phyloP scores from a whole-genome alignment of 306 rosid species.

The Vicia villosa region DNA sequence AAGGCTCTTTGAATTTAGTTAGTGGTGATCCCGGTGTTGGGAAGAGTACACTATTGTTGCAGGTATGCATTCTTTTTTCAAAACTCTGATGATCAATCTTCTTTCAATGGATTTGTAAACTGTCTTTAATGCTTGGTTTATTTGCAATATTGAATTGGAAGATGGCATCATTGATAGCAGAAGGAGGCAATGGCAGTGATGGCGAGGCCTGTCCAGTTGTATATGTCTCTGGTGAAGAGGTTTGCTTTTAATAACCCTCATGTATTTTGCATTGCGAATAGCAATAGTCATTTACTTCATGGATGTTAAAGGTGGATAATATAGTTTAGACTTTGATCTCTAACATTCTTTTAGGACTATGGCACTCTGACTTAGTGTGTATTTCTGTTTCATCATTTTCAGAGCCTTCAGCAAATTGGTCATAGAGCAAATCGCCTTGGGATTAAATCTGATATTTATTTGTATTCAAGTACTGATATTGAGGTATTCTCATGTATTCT shows the following conservation, averaged over 20 bases:
- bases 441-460: slow-evolving; percentile 63
- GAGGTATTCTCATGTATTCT: slow-evolving; percentile 58
- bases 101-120: slow-evolving; percentile 2
- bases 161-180: slow-evolving; percentile 78
- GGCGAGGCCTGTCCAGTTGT: slow-evolving; percentile 57
- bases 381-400: slow-evolving; percentile 38
- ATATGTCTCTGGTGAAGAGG: slow-evolving; percentile 99
- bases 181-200: slow-evolving; percentile 43
- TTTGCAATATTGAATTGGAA: slow-evolving; percentile 41
- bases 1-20: slow-evolving; percentile 85
- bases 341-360: slow-evolving; percentile 12
- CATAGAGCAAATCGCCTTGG: slow-evolving; percentile 84
- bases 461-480: slow-evolving; percentile 88
- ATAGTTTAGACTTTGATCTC: slow-evolving; percentile 21
- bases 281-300: slow-evolving; percentile 22
- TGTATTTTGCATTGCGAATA: background rate
- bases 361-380: slow-evolving; percentile 8
- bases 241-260: slow-evolving; percentile 39
- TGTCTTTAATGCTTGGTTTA: slow-evolving; percentile 21
- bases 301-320: slow-evolving; percentile 23
- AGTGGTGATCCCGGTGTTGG: slow-evolving; percentile 99
- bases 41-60: slow-evolving; percentile 87
- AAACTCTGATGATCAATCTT: slow-evolving; percentile 27
- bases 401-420: slow-evolving; percentile 93
- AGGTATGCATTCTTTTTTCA: slow-evolving; percentile 51